Evolutionary conservation across 805 yeast species (phyloP), one percentile per base, ranked within the genome.

Genomic region (Lachancea cidri): DNA sequence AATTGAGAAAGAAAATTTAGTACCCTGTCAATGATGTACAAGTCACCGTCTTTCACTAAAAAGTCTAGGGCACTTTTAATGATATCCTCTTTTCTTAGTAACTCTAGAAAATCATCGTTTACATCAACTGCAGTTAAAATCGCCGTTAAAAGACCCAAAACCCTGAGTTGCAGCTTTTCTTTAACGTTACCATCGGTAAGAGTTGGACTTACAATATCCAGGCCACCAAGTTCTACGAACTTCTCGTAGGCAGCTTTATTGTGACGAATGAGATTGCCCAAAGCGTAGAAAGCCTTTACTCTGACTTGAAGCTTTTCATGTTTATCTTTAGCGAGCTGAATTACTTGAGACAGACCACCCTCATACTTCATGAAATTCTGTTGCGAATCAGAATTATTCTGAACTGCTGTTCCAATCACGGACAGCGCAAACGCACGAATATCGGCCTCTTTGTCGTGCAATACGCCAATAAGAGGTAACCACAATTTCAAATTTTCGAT

Each of bases 391-490:
- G 77, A 79, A 60, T 93, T 93, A 60, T 93, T 93, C 64, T 93
- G 98, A 3, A 85, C 94, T 0, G 98, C 95, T 0, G 91, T 84
- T 2, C 95, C 96, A 17, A 89, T 74, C 31, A 84, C 76, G 29
- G 93, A 80, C 44, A 85, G 78, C 0, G 89, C 83, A 41, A 70
- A 67, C 6, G 73, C 66, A 43, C 79, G 70, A 24, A 91, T 61
- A 14, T 68, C 70, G 2, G 62, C 53, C 3, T 66, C 67, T 2
- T 67, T 66, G 25, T 66, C 66, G 22, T 67, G 65, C 37, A 88
- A 66, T 39, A 74, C 73, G 1, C 62, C 58, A n/a, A 87, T 67
- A 33, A 89, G 60, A 2, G 80, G 69, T 17, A 73, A 77, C 98
- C 98, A 93, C 47, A 88, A 72, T 49, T 79, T 77, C 70, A 89